Conservation (phyloP, 306 rosid genomes). For the Cucurbita moschata region DNA sequence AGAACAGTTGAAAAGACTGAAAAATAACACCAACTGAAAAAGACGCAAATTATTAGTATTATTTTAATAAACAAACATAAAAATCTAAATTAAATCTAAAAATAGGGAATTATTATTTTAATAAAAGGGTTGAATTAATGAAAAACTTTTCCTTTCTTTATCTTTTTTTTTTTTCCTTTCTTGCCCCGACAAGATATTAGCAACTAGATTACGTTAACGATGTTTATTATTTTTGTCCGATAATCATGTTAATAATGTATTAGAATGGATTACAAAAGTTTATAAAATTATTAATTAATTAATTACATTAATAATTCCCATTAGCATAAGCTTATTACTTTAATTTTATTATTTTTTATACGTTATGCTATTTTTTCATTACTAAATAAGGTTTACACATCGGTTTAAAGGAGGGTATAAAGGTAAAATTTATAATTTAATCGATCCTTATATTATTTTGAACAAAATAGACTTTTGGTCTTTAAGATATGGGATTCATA, state of each 20-base stretch:
- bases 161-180: not conserved
- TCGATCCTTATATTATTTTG: too few species aligned
- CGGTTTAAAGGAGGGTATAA: too few species aligned
- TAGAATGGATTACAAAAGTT: not conserved
- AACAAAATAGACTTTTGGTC: too few species aligned
- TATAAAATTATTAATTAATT: not conserved
- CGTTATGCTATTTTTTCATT: too few species aligned
- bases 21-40: not conserved
- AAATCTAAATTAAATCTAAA: not conserved
- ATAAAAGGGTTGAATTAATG: not conserved
- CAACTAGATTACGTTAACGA: not conserved
- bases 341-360: not conserved
- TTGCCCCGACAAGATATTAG: conserved; percentile 1
- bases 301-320: not conserved
- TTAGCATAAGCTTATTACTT: not conserved
- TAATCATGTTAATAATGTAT: not conserved
- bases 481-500: too few species aligned
- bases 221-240: not conserved
- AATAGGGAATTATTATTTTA: not conserved
- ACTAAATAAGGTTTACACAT: too few species aligned
- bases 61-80: not conserved
- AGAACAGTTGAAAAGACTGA: not conserved
- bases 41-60: not conserved
- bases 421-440: too few species aligned
- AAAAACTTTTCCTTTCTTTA: not conserved